Evolutionary conservation across 2,329 filamentous ascomycete species (phyloP).

Genomic region (Microdochium trichocladiopsis): DNA sequence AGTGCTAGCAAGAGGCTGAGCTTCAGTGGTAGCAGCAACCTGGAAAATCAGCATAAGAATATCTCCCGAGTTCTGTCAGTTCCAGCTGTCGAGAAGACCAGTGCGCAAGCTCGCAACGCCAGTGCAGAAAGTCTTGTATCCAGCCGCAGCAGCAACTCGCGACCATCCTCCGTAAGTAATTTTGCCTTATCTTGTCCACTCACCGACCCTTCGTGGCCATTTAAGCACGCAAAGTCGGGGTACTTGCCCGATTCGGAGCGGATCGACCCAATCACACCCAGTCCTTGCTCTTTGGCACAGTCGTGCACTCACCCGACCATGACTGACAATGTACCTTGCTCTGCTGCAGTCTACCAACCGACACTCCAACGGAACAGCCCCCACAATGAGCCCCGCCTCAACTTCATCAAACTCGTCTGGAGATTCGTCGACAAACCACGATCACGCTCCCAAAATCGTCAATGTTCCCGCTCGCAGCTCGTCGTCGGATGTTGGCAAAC

Average conservation of each 20-base stretch:
- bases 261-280: background rate
- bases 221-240: background rate
- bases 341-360: constrained; percentile 50
- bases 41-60: constrained; percentile 32
- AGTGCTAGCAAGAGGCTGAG: background rate
- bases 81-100: constrained; percentile 22
- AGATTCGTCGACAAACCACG: constrained; percentile 39
- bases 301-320: background rate
- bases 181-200: constrained; percentile 8
- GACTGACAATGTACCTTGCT: constrained; percentile 18
- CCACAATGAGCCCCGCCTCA: constrained; percentile 46
- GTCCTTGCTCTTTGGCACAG: background rate
- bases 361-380: constrained; percentile 38
- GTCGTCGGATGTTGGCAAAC: constrained; percentile 59
- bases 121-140: constrained; percentile 61
- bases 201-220: constrained; percentile 13
- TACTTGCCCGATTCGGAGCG: background rate
- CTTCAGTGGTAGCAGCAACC: background rate
- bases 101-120: constrained; percentile 36
- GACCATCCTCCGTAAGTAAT: constrained; percentile 58
- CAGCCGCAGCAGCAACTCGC: constrained; percentile 50
- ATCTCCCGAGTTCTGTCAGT: constrained; percentile 22
- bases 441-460: constrained; percentile 42
- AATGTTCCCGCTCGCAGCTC: constrained; percentile 57
- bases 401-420: constrained; percentile 30